Percentiles rank a stretch among this genome's conserved stretches.
Evolutionary conservation across 2,329 filamentous ascomycete species (phyloP).

Genomic region (Cercospora beticola): DNA sequence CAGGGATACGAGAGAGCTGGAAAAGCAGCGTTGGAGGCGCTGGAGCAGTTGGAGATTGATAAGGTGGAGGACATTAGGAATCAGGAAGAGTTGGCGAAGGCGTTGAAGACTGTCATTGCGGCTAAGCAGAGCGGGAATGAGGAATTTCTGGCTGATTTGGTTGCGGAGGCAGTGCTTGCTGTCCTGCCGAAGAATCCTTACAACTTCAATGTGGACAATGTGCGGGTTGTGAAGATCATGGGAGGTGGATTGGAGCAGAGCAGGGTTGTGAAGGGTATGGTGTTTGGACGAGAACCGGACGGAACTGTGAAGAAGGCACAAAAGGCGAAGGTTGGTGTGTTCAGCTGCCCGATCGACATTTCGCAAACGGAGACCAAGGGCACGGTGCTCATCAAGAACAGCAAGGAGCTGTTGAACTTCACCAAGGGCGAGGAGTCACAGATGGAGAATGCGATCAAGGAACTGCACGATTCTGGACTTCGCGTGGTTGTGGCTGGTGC

Average conservation of each 20-base stretch:
- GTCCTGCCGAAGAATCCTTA: constrained; percentile 92
- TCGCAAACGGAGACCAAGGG: constrained; percentile 99
- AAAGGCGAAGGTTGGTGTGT: constrained; percentile 95
- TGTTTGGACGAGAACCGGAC: constrained; percentile 94
- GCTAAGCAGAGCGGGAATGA: constrained; percentile 96
- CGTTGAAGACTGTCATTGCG: constrained; percentile 89
- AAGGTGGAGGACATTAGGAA: constrained; percentile 82
- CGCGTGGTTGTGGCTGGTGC: constrained; percentile 89
- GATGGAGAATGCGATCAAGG: constrained; percentile 88
- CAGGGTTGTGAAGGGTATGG: constrained; percentile 95
- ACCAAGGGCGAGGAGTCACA: constrained; percentile 94
- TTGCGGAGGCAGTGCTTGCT: constrained; percentile 78
- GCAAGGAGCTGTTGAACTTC: constrained; percentile 98
- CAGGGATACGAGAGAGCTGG: constrained; percentile 94
- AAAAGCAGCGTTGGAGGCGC: constrained; percentile 75
- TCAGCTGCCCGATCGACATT: constrained; percentile 91
- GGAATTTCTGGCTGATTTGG: constrained; percentile 79
- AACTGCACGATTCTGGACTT: constrained; percentile 89
- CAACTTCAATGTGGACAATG: constrained; percentile 98
- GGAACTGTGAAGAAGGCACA: constrained; percentile 82
- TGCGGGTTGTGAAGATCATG: constrained; percentile 99
- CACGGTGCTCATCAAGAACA: constrained; percentile 93
- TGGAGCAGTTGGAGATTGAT: constrained; percentile 84
- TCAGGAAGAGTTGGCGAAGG: constrained; percentile 84
- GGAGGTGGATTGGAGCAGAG: constrained; percentile 93